phyloP scores from a whole-genome alignment of 306 rosid species.

The Biancaea sappan region DNA sequence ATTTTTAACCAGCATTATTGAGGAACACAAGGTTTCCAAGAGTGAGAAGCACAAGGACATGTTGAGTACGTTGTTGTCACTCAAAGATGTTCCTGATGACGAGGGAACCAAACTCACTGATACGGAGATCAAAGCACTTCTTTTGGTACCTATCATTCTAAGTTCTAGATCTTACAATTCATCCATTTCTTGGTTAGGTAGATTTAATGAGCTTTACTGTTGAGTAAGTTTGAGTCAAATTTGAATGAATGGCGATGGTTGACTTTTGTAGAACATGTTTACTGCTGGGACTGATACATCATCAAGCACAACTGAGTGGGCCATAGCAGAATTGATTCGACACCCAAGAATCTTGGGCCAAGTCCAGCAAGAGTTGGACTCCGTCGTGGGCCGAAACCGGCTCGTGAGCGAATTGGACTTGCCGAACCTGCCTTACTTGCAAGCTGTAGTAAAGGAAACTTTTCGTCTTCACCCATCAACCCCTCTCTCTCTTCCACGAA shows the following conservation, averaged over 20 bases:
- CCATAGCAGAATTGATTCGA: constrained; percentile 60
- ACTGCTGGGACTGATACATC: constrained; percentile 78
- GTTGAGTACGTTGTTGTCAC: constrained; percentile 55
- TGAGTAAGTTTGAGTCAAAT: no score
- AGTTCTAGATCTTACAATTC: no score
- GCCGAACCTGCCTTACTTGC: constrained; percentile 55
- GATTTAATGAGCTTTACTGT: no score
- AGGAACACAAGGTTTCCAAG: constrained; percentile 47
- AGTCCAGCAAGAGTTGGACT: constrained; percentile 64
- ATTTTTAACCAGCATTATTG: constrained; percentile 53
- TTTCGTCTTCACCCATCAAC: constrained; percentile 90
- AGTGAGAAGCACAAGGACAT: constrained; percentile 48
- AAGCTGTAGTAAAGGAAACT: constrained; percentile 80
- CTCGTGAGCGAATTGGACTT: constrained; percentile 59
- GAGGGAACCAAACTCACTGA: constrained; percentile 51
- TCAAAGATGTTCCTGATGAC: constrained; percentile 41
- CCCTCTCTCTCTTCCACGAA: constrained; percentile 78
- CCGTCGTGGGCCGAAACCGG: constrained; percentile 57
- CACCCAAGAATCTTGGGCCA: constrained; percentile 49
- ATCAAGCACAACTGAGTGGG: constrained; percentile 87
- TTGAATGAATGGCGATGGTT: no score
- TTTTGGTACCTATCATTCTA: constrained; percentile 44
- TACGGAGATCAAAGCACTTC: constrained; percentile 72
- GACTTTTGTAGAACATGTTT: constrained; percentile 57
- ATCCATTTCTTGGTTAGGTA: no score